These are phyloP conservation scores for Hypoxylon intermedium DNA, from an alignment of 495 filamentous ascomycete species.

Conservation along the genomic window DNA sequence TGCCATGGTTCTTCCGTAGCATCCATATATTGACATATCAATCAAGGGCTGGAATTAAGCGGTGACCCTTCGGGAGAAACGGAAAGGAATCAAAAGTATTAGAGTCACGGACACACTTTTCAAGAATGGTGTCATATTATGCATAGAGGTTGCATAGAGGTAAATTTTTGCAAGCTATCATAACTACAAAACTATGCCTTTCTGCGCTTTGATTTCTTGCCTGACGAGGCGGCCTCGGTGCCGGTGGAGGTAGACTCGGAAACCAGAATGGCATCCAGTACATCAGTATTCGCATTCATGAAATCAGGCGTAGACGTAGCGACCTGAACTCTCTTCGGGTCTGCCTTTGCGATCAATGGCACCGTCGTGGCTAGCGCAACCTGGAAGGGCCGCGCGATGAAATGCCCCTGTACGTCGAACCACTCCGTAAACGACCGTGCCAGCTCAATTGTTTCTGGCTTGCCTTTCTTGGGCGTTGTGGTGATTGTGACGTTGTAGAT, in stretches of 20 bases:
- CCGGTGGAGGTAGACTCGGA: slow-evolving; percentile 40
- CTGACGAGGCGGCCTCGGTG: slow-evolving; percentile 30
- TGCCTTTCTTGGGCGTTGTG: slow-evolving; percentile 52
- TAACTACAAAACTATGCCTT: slow-evolving; percentile 45
- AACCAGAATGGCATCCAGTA: slow-evolving; percentile 51
- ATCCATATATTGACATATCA: too few relatives aligned
- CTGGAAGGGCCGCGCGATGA: slow-evolving; percentile 85
- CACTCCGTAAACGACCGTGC: slow-evolving; percentile 79
- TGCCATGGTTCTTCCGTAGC: too few relatives aligned
- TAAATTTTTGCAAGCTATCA: slow-evolving; percentile 8
- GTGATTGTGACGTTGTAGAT: slow-evolving; percentile 77
- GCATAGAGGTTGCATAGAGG: too few relatives aligned
- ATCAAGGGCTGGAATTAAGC: too few relatives aligned
- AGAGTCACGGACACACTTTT: too few relatives aligned
- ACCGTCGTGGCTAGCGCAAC: slow-evolving; percentile 75
- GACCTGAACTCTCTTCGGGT: slow-evolving; percentile 61
- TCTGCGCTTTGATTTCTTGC: slow-evolving; percentile 55
- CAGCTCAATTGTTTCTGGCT: slow-evolving; percentile 53
- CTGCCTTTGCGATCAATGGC: slow-evolving; percentile 62
- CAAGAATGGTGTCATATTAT: slow-evolving; percentile 21
- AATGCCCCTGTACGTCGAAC: slow-evolving; percentile 83
- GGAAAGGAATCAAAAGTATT: too few relatives aligned
- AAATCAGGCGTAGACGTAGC: slow-evolving; percentile 21
- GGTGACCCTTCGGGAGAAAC: too few relatives aligned
- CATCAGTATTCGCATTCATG: slow-evolving; percentile 46